Conservation (phyloP, 2,329 filamentous ascomycete genomes). For the Fusarium nygamai region DNA sequence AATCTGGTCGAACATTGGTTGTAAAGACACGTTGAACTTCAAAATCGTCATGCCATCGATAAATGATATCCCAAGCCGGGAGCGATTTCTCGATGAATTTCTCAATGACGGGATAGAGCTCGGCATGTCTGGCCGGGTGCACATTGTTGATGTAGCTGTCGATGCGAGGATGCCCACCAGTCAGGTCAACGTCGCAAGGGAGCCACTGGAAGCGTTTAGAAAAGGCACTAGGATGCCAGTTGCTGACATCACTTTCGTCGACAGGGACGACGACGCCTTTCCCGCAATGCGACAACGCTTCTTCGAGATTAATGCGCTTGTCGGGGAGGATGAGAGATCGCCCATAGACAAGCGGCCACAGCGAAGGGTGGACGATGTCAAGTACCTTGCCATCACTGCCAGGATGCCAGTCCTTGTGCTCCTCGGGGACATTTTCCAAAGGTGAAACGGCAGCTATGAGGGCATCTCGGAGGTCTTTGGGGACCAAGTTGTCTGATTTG, state of each 20-base stretch:
- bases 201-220: conserved; percentile 56
- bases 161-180: conserved; percentile 51
- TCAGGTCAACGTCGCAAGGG: conserved; percentile 59
- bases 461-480: conserved; percentile 41
- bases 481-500: conserved; percentile 49
- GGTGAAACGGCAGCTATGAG: conserved; percentile 55
- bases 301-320: conserved; percentile 48
- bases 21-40: conserved; percentile 40
- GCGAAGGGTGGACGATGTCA: conserved; percentile 36
- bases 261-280: conserved; percentile 45
- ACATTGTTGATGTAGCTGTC: conserved; percentile 65
- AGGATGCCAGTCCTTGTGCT: conserved; percentile 49
- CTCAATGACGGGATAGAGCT: conserved; percentile 55
- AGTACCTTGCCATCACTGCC: conserved; percentile 29
- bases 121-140: conserved; percentile 53
- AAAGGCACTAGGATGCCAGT: not conserved
- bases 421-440: conserved; percentile 62
- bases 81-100: conserved; percentile 53
- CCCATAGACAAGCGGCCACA: conserved; percentile 40
- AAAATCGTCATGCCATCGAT: conserved; percentile 46
- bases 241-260: not conserved
- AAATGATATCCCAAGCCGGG: conserved; percentile 57
- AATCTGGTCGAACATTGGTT: conserved; percentile 22
- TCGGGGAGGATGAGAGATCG: conserved; percentile 48
- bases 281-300: conserved; percentile 49